These are phyloP conservation scores for Pelargonium australe DNA, from an alignment of 441 rosid species.

Conservation along the genomic window DNA sequence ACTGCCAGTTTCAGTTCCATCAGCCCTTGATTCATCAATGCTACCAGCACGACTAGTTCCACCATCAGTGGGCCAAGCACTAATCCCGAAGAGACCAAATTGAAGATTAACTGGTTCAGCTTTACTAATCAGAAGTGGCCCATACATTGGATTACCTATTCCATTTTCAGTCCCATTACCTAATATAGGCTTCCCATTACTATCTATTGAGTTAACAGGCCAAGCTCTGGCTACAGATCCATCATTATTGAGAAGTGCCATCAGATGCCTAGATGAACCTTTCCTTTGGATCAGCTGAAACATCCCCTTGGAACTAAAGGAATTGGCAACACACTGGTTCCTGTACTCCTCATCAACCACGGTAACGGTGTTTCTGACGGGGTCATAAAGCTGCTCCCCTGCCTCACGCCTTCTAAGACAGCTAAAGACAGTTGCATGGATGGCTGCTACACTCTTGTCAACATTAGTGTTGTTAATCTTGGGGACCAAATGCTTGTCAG, in stretches of 20 bases:
- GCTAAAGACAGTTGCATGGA: slow-evolving; percentile 93
- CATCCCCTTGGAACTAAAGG: slow-evolving; percentile 90
- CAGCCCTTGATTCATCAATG: slow-evolving; percentile 70
- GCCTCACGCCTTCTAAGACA: slow-evolving; percentile 79
- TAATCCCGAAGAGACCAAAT: slow-evolving; percentile 86
- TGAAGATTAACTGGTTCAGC: slow-evolving; percentile 94
- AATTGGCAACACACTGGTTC: slow-evolving; percentile 83
- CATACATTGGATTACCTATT: slow-evolving; percentile 64
- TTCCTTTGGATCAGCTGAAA: slow-evolving; percentile 87
- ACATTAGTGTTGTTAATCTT: slow-evolving; percentile 95
- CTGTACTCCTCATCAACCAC: slow-evolving; percentile 82
- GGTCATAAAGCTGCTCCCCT: slow-evolving; percentile 79
- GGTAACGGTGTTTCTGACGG: slow-evolving; percentile 59
- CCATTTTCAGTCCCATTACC: slow-evolving; percentile 45
- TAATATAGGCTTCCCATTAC: no score
- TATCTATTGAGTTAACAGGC: slow-evolving; percentile 62
- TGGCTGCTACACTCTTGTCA: slow-evolving; percentile 92
- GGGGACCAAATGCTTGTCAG: slow-evolving; percentile 93
- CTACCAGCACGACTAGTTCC: slow-evolving; percentile 88
- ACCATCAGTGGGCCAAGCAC: slow-evolving; percentile 97
- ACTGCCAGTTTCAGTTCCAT: slow-evolving; percentile 70
- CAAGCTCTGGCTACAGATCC: slow-evolving; percentile 93
- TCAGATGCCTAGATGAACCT: slow-evolving; percentile 88
- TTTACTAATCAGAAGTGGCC: slow-evolving; percentile 63
- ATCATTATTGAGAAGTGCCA: slow-evolving; percentile 91